Evolutionary conservation across 78 protist species (phyloP).

Genomic region (Salpingoeca rosetta): DNA sequence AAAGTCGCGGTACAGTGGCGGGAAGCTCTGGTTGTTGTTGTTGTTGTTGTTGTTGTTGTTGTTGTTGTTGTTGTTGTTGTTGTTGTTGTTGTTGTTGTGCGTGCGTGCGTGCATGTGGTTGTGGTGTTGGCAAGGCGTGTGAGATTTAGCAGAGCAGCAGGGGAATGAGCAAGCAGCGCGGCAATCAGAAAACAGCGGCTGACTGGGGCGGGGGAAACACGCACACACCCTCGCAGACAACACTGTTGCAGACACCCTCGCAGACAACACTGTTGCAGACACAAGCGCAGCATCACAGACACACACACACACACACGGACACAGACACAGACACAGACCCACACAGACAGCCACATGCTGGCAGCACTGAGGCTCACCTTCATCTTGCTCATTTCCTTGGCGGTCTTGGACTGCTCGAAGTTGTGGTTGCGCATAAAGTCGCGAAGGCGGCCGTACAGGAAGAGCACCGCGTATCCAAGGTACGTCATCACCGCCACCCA

Average conservation of each 20-base stretch:
- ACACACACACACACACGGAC: neutral
- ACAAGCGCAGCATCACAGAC: neutral
- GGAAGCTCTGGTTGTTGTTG: slow-evolving; percentile 52
- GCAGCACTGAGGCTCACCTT: too few relatives aligned
- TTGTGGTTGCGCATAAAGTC: slow-evolving; percentile 11
- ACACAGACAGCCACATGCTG: neutral
- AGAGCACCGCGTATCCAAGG: neutral
- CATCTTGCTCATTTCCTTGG: slow-evolving; percentile 1
- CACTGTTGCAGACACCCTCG: neutral
- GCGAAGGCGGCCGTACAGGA: slow-evolving; percentile 22
- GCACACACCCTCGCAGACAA: too few relatives aligned
- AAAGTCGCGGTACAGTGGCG: slow-evolving; percentile 73
- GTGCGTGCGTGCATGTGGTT: neutral
- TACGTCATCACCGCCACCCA: neutral
- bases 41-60: neutral
- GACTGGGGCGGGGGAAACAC: too few relatives aligned
- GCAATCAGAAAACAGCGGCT: too few relatives aligned
- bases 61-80: too few relatives aligned
- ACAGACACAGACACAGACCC: neutral
- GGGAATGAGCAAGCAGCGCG: too few relatives aligned
- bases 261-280: neutral
- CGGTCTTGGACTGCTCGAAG: neutral
- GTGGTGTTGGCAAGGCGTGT: neutral
- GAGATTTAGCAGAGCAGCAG: neutral
- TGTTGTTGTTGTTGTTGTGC: too few relatives aligned